These are phyloP conservation scores for Tillandsia fasciculata DNA, from an alignment of 176 grass and related monocot species.

Conservation along the genomic window DNA sequence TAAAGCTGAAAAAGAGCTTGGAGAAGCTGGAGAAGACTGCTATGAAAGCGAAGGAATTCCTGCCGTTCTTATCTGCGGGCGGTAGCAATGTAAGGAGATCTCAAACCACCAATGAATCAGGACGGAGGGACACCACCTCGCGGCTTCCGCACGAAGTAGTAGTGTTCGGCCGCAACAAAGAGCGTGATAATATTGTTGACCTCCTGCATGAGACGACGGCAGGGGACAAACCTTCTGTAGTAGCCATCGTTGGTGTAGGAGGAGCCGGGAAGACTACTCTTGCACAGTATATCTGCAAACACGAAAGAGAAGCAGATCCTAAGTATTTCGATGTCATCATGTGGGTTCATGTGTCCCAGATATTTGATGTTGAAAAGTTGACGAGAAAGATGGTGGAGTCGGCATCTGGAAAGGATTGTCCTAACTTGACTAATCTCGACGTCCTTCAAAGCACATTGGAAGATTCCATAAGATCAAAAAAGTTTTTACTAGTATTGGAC, in stretches of 20 bases:
- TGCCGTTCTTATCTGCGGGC: too few relatives aligned
- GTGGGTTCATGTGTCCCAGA: constrained; percentile 27
- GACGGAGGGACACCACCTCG: background rate
- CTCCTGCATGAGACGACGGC: background rate
- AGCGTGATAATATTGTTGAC: background rate
- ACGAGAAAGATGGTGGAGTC: background rate
- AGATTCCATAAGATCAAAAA: too few relatives aligned
- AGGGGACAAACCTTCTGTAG: background rate
- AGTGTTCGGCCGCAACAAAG: background rate
- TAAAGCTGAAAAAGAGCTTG: too few relatives aligned
- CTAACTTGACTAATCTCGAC: background rate
- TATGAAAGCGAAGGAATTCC: too few relatives aligned
- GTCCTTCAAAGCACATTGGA: too few relatives aligned
- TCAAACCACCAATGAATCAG: background rate
- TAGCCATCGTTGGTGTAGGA: constrained; percentile 23
- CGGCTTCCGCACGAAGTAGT: background rate
- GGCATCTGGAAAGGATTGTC: background rate
- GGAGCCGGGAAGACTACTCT: constrained; percentile 39
- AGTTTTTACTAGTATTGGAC: too few relatives aligned
- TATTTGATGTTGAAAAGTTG: constrained; percentile 11
- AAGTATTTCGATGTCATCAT: background rate
- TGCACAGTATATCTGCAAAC: constrained; percentile 22
- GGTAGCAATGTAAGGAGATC: background rate
- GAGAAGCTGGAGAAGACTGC: too few relatives aligned
- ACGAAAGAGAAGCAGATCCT: background rate